Evolutionary conservation across 2,329 filamentous ascomycete genomes (phyloP).

Genomic region (Neofusicoccum laricinum): DNA sequence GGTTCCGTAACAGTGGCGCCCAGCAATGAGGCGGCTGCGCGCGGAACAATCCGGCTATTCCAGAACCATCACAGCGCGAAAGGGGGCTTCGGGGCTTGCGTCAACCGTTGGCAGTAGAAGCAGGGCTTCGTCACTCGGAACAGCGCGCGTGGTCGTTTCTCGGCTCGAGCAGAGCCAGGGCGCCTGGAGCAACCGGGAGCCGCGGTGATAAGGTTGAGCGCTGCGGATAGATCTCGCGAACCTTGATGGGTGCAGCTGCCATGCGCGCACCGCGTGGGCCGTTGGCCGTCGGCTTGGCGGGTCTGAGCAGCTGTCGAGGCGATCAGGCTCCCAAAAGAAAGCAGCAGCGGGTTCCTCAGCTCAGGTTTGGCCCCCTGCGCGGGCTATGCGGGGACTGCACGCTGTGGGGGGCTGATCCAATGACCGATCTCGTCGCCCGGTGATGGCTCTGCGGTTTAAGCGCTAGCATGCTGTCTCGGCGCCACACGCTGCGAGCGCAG

Average conservation of each 20-base stretch:
- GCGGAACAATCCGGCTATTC: constrained; percentile 6
- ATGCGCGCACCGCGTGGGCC: background rate
- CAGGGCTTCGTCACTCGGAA: background rate
- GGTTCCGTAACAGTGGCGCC: background rate
- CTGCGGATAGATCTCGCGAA: background rate
- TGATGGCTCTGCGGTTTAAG: background rate
- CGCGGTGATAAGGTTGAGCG: constrained; percentile 3
- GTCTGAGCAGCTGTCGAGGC: background rate
- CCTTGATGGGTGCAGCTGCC: background rate
- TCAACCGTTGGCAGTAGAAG: background rate
- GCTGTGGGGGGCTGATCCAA: constrained; percentile 11
- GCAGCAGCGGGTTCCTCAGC: constrained; percentile 1
- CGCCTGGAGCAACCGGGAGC: too few relatives aligned
- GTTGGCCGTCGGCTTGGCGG: background rate
- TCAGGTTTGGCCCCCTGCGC: background rate
- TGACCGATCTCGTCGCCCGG: background rate
- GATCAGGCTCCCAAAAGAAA: background rate
- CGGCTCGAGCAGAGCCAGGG: constrained; percentile 1
- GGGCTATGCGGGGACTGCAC: background rate
- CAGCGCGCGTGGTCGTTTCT: background rate
- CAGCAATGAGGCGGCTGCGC: constrained; percentile 8
- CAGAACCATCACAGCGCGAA: background rate
- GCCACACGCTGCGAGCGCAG: background rate
- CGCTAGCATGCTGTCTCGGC: constrained; percentile 12
- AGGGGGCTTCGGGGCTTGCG: constrained; percentile 2